Evolutionary conservation across 2,329 filamentous ascomycete species (phyloP).

Genomic region (Alternaria novae-zelandiae): DNA sequence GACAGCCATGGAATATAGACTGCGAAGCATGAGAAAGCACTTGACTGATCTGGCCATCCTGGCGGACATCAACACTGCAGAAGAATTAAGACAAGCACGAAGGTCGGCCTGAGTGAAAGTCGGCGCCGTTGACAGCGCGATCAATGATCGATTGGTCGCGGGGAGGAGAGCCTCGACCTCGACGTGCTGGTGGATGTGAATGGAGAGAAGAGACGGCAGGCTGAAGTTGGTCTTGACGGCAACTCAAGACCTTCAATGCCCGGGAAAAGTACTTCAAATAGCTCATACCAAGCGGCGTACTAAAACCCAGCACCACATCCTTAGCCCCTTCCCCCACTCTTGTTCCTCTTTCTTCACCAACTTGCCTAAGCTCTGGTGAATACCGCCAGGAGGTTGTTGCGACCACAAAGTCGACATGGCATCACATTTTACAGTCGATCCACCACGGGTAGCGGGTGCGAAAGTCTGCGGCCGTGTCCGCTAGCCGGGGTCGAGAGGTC

Average conservation of each 20-base stretch:
- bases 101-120: too few relatives aligned
- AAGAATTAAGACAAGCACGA: too few relatives aligned
- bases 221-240: not conserved
- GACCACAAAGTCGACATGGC: not conserved
- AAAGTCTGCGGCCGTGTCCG: slow-evolving; percentile 75
- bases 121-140: too few relatives aligned
- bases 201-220: not conserved
- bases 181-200: too few relatives aligned
- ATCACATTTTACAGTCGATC: fast-evolving
- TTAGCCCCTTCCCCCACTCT: not conserved
- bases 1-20: not conserved
- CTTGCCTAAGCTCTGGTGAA: not conserved
- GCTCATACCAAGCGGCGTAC: not conserved
- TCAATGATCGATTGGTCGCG: too few relatives aligned
- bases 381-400: not conserved
- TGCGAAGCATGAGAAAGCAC: not conserved
- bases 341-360: not conserved
- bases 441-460: slow-evolving; percentile 70
- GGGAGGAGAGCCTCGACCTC: too few relatives aligned
- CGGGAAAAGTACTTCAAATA: not conserved
- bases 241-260: not conserved
- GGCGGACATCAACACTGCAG: not conserved
- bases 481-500: slow-evolving; percentile 84
- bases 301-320: not conserved
- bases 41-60: not conserved